Evolutionary conservation across 495 filamentous ascomycete genomes (phyloP), one percentile per base, ranked within the genome.

Genomic region (Talaromyces wortmannii): DNA sequence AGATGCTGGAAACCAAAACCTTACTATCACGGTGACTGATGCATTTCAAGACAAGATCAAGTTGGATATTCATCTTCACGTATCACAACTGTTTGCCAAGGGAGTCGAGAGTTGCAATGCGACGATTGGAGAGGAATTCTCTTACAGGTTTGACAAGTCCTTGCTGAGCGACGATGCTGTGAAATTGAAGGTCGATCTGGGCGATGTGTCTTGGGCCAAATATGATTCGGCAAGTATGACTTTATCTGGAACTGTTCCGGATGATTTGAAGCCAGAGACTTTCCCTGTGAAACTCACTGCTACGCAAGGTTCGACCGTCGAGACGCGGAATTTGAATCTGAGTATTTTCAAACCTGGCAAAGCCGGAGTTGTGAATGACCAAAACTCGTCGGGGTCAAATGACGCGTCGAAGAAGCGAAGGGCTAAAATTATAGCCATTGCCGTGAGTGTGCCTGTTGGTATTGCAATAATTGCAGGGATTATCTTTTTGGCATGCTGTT

Each of bases 21-120:
- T 94, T 49, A 85, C 80, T 1, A 74, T 96, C 49, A 72, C 74
- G 23, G 81, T 87, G 4, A 76, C 67, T 7, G 89, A 95, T 62
- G 71, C 66, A 11, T 86, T 82, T 56, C 81, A 79, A 2, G 82
- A 92, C 59, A 70, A 68, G 30, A 77, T 90, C 6, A 85, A 78
- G 44, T 66, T 86, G 10, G 81, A 83, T n/a, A 66, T 95, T 32
- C 67, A 69, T 29, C 66, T 95, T 15, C 65, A 79, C n/a, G 74
- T 86, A 23, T 59, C 64, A 1, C 68, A 67, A 8, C 66, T 85
- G 5, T 78, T 85, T 52, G 59, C 57, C 1, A 65, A 69, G 23
- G 63, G 63, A 6, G 59, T 81, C 55, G 62, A 73, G 43, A 57
- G 63, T 51, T 62, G 65, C 79, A 80, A 85, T 58, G 75, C 82